Conservation (phyloP, 805 yeast genomes). For the Candida maris region DNA sequence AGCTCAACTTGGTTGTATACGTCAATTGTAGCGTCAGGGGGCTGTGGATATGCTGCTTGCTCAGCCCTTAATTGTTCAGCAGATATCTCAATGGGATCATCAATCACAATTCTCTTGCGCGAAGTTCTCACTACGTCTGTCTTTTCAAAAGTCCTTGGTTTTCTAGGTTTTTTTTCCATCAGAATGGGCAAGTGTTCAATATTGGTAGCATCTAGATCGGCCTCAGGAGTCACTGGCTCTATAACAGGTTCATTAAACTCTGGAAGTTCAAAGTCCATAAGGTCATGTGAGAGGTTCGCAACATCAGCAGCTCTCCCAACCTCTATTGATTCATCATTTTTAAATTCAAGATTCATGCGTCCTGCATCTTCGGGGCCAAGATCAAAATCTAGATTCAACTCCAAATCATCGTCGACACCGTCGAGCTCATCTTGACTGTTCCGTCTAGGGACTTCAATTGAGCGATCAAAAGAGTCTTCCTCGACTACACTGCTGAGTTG, state of each 20-base stretch:
- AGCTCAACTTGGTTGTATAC: background rate
- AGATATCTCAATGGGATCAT: constrained; percentile 41
- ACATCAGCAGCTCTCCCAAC: constrained; percentile 44
- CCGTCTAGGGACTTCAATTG: constrained; percentile 66
- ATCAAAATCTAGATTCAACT: constrained; percentile 33
- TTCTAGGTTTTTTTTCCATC: constrained; percentile 17
- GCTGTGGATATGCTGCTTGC: constrained; percentile 27
- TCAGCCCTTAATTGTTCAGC: constrained; percentile 33
- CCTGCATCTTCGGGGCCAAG: constrained; percentile 22
- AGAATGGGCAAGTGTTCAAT: constrained; percentile 1
- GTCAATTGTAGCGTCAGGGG: constrained; percentile 4
- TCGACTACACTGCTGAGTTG: constrained; percentile 9
- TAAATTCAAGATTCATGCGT: constrained; percentile 17
- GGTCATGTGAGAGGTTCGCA: constrained; percentile 18
- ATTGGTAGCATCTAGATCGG: background rate
- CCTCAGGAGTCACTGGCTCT: constrained; percentile 11
- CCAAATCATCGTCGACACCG: constrained; percentile 30
- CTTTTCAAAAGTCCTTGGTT: constrained; percentile 32
- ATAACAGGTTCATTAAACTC: constrained; percentile 27
- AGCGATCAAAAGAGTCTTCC: constrained; percentile 40
- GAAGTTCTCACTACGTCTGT: constrained; percentile 46
- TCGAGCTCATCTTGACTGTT: constrained; percentile 30
- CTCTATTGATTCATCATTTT: constrained; percentile 45
- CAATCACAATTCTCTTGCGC: constrained; percentile 45
- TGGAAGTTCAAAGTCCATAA: constrained; percentile 40